These are phyloP conservation scores for Penstemon newberryi DNA, from an alignment of 257 asterid genomes.

Conservation along the genomic window DNA sequence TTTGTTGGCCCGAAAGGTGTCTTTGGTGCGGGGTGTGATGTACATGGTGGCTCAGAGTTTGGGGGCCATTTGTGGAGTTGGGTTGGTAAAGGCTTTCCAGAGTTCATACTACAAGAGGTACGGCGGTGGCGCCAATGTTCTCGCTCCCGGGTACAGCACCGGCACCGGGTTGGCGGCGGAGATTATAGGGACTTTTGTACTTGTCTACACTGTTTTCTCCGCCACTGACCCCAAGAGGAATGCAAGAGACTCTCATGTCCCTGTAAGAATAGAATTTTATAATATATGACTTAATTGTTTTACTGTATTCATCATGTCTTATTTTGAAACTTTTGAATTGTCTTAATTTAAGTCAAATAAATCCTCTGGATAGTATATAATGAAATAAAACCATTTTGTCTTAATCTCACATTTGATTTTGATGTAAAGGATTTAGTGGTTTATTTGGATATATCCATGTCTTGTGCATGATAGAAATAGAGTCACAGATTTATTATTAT, in stretches of 20 bases:
- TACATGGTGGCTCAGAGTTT: slow-evolving; percentile 72
- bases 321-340: background rate
- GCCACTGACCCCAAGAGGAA: slow-evolving; percentile 80
- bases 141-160: slow-evolving; percentile 41
- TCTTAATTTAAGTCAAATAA: background rate
- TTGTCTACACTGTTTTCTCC: slow-evolving; percentile 77
- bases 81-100: slow-evolving; percentile 64
- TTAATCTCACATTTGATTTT: background rate
- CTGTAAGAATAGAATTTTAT: slow-evolving; percentile 37
- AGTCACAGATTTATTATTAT: too few species aligned
- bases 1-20: slow-evolving; percentile 67
- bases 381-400: too few species aligned
- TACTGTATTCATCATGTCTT: too few species aligned
- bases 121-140: slow-evolving; percentile 64
- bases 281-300: too few species aligned
- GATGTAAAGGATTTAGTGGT: background rate
- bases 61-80: slow-evolving; percentile 78
- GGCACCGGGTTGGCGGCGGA: slow-evolving; percentile 61
- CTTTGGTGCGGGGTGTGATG: slow-evolving; percentile 61
- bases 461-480: too few species aligned
- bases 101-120: slow-evolving; percentile 33
- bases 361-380: too few species aligned
- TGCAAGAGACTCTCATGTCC: slow-evolving; percentile 77
- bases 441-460: too few species aligned
- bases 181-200: slow-evolving; percentile 75